These are phyloP conservation scores for Aspergillus cejpii DNA, from an alignment of 2,329 filamentous ascomycete species.

Conservation along the genomic window DNA sequence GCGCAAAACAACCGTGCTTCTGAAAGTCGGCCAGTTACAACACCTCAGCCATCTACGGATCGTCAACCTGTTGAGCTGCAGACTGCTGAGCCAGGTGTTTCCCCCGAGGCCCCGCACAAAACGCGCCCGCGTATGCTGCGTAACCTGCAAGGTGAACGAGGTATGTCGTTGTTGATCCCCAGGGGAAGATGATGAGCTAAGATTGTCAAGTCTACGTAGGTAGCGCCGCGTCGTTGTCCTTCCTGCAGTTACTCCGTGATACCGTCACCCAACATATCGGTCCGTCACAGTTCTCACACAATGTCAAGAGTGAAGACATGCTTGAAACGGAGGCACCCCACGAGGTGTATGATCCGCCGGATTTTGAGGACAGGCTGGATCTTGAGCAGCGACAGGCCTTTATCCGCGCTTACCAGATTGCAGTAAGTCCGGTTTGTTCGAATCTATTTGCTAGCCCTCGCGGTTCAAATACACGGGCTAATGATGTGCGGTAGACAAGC, in stretches of 20 bases:
- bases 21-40: neutral
- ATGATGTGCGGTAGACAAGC: slow-evolving; percentile 31
- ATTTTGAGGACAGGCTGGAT: slow-evolving; percentile 28
- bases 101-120: slow-evolving; percentile 27
- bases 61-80: neutral
- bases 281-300: slow-evolving; percentile 50
- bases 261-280: slow-evolving; percentile 46
- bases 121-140: slow-evolving; percentile 43
- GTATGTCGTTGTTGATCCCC: slow-evolving; percentile 25
- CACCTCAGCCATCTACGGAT: neutral
- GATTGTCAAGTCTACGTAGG: slow-evolving; percentile 30
- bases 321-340: slow-evolving; percentile 44
- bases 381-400: slow-evolving; percentile 29
- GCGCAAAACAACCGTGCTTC: neutral
- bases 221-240: slow-evolving; percentile 44
- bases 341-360: slow-evolving; percentile 29
- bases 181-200: slow-evolving; percentile 40
- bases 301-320: slow-evolving; percentile 48
- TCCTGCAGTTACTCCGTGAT: slow-evolving; percentile 50
- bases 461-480: neutral
- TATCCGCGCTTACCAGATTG: slow-evolving; percentile 28
- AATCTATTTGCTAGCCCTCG: too few species aligned
- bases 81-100: slow-evolving; percentile 11
- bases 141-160: slow-evolving; percentile 49
- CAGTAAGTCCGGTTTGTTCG: slow-evolving; percentile 14